Evolutionary conservation across 1,284 basidiomycete species (phyloP).

Genomic region (Schizopora paradoxa): DNA sequence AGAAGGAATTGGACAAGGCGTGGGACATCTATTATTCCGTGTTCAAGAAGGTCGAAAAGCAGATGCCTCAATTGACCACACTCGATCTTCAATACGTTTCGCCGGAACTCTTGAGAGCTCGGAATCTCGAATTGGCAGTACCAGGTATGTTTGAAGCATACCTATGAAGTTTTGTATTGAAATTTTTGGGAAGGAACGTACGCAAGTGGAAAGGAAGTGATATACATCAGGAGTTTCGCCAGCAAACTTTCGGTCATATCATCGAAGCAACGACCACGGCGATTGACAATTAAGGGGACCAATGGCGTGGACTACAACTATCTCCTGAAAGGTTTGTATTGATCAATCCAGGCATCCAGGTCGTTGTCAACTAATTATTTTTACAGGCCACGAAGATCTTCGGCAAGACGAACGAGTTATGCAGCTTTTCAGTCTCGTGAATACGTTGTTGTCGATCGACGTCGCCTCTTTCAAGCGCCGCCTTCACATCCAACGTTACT

Average conservation of each 20-base stretch:
- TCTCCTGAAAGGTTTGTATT: constrained; percentile 75
- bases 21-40: constrained; percentile 99
- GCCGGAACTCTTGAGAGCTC: constrained; percentile 84
- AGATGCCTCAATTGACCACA: constrained; percentile 84
- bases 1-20: constrained; percentile 92
- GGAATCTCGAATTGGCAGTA: constrained; percentile 90
- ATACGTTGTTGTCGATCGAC: constrained; percentile 90
- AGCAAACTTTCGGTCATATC: constrained; percentile 90
- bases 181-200: constrained; percentile 68
- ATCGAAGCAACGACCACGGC: constrained; percentile 97
- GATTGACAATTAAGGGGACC: constrained; percentile 83
- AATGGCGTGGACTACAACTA: constrained; percentile 96
- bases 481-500: constrained; percentile 90
- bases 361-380: neutral
- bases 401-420: constrained; percentile 99
- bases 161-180: neutral
- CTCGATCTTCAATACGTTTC: constrained; percentile 98
- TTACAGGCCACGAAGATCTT: constrained; percentile 91
- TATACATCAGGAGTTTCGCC: constrained; percentile 81
- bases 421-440: constrained; percentile 98
- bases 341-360: neutral
- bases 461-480: constrained; percentile 95
- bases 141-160: constrained; percentile 57
- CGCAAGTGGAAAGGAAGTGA: constrained; percentile 82
- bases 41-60: constrained; percentile 96